Evolutionary conservation across 139 green algal genomes (phyloP).

Genomic region (Trebouxia sp.): DNA sequence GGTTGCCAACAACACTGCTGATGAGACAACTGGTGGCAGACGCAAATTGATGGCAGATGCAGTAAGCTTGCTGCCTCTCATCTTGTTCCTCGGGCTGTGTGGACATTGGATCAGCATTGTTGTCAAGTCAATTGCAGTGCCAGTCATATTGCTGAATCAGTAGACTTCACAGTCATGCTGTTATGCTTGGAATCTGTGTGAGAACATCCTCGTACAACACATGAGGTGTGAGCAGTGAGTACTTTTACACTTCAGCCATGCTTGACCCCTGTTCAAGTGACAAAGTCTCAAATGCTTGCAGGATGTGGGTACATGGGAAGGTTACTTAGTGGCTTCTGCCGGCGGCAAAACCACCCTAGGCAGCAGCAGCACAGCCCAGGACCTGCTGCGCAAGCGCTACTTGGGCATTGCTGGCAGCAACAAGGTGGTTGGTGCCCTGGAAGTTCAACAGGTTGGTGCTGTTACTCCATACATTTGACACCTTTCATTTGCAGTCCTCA

Average conservation of each 20-base stretch:
- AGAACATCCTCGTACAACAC: no score
- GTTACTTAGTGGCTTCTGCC: not conserved
- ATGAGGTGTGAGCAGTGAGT: no score
- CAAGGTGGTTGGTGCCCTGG: constrained; percentile 6
- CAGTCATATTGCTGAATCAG: no score
- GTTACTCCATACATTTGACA: not conserved
- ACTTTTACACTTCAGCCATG: no score
- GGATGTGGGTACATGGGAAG: not conserved
- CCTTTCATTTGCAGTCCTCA: not conserved
- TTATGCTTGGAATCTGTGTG: no score
- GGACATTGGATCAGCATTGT: no score
- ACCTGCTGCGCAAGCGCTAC: constrained; percentile 5
- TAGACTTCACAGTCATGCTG: no score
- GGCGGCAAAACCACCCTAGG: not conserved
- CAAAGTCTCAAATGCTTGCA: not conserved
- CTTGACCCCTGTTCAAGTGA: no score
- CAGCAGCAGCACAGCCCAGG: not conserved
- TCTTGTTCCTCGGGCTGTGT: no score
- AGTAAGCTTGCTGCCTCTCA: no score
- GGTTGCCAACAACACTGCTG: not conserved
- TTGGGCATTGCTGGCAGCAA: constrained; percentile 20
- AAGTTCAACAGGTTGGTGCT: constrained; percentile 1
- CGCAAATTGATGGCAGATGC: not conserved
- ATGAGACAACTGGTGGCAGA: not conserved
- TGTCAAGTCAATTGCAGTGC: no score